Conservation (phyloP, 2,329 filamentous ascomycete genomes). For the Elsinoe ampelina region DNA sequence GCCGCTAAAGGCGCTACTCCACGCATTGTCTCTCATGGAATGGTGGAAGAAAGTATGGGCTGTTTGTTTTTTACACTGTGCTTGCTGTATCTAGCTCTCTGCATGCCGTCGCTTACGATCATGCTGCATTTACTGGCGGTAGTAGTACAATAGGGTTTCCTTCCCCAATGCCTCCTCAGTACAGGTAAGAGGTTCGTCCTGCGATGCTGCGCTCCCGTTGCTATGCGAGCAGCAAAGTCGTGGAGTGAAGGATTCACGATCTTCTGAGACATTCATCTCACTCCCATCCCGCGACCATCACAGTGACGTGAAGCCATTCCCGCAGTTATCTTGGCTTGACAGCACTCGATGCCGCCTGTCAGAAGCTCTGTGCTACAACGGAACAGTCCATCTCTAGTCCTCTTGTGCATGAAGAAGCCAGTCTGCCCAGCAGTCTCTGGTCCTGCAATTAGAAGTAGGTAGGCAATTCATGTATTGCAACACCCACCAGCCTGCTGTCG, state of each 20-base stretch:
- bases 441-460: background rate
- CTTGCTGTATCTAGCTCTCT: too few species aligned
- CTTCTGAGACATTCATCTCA: slow-evolving; percentile 4
- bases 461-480: background rate
- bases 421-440: background rate
- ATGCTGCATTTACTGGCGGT: too few species aligned
- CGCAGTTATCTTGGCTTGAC: background rate
- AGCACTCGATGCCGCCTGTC: background rate
- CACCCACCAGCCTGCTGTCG: background rate
- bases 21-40: background rate
- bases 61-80: too few species aligned
- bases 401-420: background rate
- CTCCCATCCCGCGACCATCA: background rate
- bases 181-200: too few species aligned
- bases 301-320: background rate
- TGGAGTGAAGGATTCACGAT: background rate
- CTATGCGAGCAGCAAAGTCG: background rate
- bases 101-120: too few species aligned
- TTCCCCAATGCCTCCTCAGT: too few species aligned
- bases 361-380: background rate
- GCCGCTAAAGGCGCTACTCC: background rate
- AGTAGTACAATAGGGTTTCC: too few species aligned
- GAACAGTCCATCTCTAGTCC: background rate
- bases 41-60: background rate
- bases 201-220: too few species aligned